Base-by-base conservation (phyloP, 306 rosid species). In the Pterocarpus macrocarpus region DNA sequence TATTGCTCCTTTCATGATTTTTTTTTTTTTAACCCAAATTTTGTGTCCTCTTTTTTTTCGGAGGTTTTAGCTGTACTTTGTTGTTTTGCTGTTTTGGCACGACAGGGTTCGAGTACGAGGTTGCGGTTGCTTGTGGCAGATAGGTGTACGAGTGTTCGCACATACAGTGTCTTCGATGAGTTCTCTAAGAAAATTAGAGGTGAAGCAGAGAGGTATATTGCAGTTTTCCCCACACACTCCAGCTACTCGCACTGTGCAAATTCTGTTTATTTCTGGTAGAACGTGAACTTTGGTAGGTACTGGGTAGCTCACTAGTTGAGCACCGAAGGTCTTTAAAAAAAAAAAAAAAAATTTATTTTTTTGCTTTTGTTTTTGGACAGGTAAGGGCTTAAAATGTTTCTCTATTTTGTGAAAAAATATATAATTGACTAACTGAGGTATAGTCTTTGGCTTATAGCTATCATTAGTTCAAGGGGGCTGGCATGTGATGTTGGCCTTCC, bases 171-270 rank as follows among this genome's bases (percentile, higher is more conserved):
- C 44, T 93, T 96, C 89, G 90, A 92, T 66, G 97, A 92, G 52
- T 93, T 93, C 75, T 93, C 99, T 4, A 82, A 87, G 87, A 80
- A 92, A 80, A 52, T 95, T 67, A 90, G 88, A 87, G 97, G 91
- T 71, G 97, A 96, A 90, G 92, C 90, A 30, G 82, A 81, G 41
- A 89, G 87, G 99, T 96, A 89, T 59, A 89, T 59, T 65, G n/a
- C 13, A 4, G 32, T n/a, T 55, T 15, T n/a, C 61, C 15, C 61
- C 22, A 17, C 58, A 55, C 61, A 4, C 61, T 55, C 32, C 17
- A 13, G 6, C 15, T 50, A 15, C 57, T 13, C 6, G 2, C 17
- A 12, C 5, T 47, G 32, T 16, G 14, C 35, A 22, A 17, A 7
- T 57, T 57, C 64, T 17, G 11, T 28, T 2, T 57, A 52, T 52